Evolutionary conservation across 805 yeast genomes (phyloP), one percentile per base, ranked within the genome.

Genomic region (Yamadazyma insecticola): DNA sequence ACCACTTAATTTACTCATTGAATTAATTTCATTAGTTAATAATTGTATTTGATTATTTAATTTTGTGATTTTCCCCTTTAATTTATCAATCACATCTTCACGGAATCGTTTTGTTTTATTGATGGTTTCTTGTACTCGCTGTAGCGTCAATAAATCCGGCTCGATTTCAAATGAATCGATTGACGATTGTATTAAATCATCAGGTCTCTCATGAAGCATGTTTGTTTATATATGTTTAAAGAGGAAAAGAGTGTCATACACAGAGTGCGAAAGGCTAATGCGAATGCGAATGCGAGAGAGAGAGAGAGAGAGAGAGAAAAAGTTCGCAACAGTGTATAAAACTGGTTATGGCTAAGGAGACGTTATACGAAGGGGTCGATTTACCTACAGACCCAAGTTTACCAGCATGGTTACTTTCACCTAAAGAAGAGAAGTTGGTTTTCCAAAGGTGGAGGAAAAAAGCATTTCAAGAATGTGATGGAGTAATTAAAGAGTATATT

Each of bases 391-490:
- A 66, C 44, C 70, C 70, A 20, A 58, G 55, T 40, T 58, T 83
- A 16, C 94, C 94, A 1, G 62, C 73, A 9, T 84, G 94, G 94
- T 72, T 81, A 40, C 60, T 84, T 14, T 73, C 85, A 0, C 90
- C 92, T 10, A 71, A 69, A 40, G 92, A 84, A 51, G 94, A 84
- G 50, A 78, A 77, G 55, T 72, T 76, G 36, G 78, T 81, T 21
- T 75, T 83, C 47, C 76, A 72, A 43, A 72, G 83, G 45, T 77
- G 89, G 79, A 75, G 82, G 52, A 70, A 63, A 36, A 66, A 67
- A 47, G 74, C 90, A 0, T 82, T 82, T 63, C 68, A 72, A 26
- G 53, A 60, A 35, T 84, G 94, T 51, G 85, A 78, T 45, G 80
- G 71, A 13, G 58, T 66, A 28, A 96, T 89, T 20, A 80, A 73